Evolutionary conservation across 78 protist species (phyloP), one percentile per base, ranked within the genome.

Genomic region (Anaeramoeba flamelloides): DNA sequence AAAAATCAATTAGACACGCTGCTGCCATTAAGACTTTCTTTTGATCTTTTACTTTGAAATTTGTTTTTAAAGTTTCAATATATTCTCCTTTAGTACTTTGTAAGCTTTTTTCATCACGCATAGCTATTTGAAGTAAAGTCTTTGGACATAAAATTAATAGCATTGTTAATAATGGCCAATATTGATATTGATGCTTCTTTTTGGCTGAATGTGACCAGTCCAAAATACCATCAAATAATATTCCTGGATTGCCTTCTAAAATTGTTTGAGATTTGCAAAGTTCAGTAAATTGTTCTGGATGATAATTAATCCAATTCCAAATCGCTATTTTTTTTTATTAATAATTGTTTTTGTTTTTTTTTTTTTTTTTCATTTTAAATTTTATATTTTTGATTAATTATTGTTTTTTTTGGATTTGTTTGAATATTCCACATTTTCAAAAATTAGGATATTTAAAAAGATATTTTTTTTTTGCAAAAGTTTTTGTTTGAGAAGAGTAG

Each of bases 161-260:
- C 87, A 87, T 84, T 1, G 87, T 81, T 53, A 79, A 82, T 30
- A 86, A 69, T 22, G 89, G 89, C 89, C 89, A 86, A 76, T 79
- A 86, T 36, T 64, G 36, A 41, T 82, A 82, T 36, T 83, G 82
- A 40, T 69, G 76, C 22, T 86, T 84, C 37, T 84, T 81, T 64
- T 80, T 87, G 41, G 79, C 82, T 2, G 86, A 83, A n/a, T n/a
- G n/a, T 53, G 34, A 8, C 82, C 79, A 78, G 30, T 84, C 69
- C 26, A 75, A 77, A 41, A 84, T 33, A 3, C 81, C 41, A 79
- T 87, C 89, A 40, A 85, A 84, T 2, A 87, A 79, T 26, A 74
- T 76, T 41, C 79, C 84, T 38, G 89, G 83, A 36, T 81, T 53
- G 8, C 69, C 69, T 26, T 53, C 69, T 17, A 53, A 26, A 53